phyloP scores from a whole-genome alignment of 805 yeast species.

The Aciculoconidium aculeatum region DNA sequence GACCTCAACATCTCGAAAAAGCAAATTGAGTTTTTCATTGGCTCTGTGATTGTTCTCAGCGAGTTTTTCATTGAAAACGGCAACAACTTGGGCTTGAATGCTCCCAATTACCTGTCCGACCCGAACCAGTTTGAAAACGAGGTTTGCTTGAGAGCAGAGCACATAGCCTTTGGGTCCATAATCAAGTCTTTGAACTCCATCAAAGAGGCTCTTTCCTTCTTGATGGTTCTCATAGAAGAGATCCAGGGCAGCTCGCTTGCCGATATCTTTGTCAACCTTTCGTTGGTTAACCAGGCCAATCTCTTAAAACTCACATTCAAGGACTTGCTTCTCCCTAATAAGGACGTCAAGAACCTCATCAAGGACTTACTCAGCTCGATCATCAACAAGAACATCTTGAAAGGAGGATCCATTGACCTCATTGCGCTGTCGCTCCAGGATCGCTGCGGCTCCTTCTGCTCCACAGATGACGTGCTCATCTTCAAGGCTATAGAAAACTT shows the following conservation, averaged over 20 bases:
- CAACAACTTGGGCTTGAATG: slow-evolving; percentile 51
- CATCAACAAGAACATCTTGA: slow-evolving; percentile 78
- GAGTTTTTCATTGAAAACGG: slow-evolving; percentile 67
- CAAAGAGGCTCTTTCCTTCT: slow-evolving; percentile 86
- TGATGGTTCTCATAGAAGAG: slow-evolving; percentile 77
- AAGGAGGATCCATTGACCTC: slow-evolving; percentile 90
- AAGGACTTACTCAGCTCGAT: slow-evolving; percentile 86
- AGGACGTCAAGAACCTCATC: slow-evolving; percentile 56
- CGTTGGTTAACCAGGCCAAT: slow-evolving; percentile 62
- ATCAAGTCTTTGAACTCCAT: slow-evolving; percentile 68
- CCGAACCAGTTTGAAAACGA: slow-evolving; percentile 50
- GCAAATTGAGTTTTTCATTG: slow-evolving; percentile 63
- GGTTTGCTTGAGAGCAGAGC: slow-evolving; percentile 82
- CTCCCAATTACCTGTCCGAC: slow-evolving; percentile 50
- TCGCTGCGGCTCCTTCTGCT: slow-evolving; percentile 91
- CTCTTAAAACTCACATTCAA: slow-evolving; percentile 63
- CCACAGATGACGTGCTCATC: slow-evolving; percentile 86
- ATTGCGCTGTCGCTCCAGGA: slow-evolving; percentile 86
- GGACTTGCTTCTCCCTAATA: slow-evolving; percentile 70
- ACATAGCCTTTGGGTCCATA: slow-evolving; percentile 76
- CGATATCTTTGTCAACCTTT: slow-evolving; percentile 64
- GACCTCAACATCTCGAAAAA: slow-evolving; percentile 41
- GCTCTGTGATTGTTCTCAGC: slow-evolving; percentile 62
- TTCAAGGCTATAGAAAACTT: slow-evolving; percentile 92
- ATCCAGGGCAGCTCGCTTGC: slow-evolving; percentile 45